Conservation (phyloP, 257 asterid genomes). For the Przewalskia tangutica region DNA sequence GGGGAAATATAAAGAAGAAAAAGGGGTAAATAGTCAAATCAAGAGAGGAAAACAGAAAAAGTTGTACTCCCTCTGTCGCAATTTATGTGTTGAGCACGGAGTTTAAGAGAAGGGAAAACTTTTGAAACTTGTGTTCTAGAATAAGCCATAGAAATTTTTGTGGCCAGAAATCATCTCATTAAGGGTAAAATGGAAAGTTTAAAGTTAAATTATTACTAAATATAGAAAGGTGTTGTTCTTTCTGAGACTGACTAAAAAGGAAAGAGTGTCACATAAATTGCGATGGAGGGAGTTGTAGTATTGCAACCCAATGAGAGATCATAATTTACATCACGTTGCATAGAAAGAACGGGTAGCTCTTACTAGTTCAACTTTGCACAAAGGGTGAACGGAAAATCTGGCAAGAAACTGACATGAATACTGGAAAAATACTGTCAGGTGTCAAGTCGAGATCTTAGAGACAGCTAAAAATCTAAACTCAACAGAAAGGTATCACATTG, state of each 20-base stretch:
- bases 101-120: too few relatives aligned
- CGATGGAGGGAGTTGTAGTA: neutral
- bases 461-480: neutral
- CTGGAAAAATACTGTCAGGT: neutral
- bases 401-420: neutral
- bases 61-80: too few relatives aligned
- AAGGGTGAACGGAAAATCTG: neutral
- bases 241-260: too few relatives aligned
- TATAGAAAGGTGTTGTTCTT: too few relatives aligned
- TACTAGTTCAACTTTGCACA: neutral
- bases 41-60: neutral
- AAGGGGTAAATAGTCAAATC: neutral
- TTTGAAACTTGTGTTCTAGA: too few relatives aligned
- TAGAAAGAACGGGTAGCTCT: neutral
- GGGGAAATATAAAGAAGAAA: neutral
- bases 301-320: neutral
- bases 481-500: neutral
- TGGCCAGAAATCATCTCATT: too few relatives aligned
- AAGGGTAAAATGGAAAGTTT: too few relatives aligned
- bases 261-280: too few relatives aligned
- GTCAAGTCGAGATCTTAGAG: neutral
- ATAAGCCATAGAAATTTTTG: too few relatives aligned
- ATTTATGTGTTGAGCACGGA: too few relatives aligned
- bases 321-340: neutral
- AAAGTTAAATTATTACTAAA: too few relatives aligned